These are phyloP conservation scores for Plenodomus lindquistii DNA, from an alignment of 2,329 filamentous ascomycete genomes.

Conservation along the genomic window DNA sequence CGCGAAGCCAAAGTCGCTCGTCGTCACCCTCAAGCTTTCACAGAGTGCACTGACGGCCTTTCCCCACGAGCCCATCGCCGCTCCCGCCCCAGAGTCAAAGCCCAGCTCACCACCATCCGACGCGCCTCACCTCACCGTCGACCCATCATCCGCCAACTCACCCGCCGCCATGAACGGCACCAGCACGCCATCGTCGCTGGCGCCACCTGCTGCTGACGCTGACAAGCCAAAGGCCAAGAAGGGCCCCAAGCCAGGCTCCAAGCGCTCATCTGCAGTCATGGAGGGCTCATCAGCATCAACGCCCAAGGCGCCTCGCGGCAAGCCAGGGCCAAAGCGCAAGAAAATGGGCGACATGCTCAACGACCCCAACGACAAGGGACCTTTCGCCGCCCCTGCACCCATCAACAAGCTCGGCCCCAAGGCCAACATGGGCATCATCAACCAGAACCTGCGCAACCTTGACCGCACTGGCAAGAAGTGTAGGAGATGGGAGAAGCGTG, in stretches of 20 bases:
- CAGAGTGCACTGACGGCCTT: slow-evolving; percentile 35
- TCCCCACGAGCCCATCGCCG: slow-evolving; percentile 27
- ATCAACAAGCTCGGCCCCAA: slow-evolving; percentile 91
- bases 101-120: slow-evolving; percentile 45
- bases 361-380: slow-evolving; percentile 42
- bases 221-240: slow-evolving; percentile 65
- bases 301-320: slow-evolving; percentile 71
- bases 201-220: slow-evolving; percentile 51
- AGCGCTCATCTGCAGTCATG: slow-evolving; percentile 58
- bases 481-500: slow-evolving; percentile 84
- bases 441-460: slow-evolving; percentile 89
- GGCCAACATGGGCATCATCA: slow-evolving; percentile 96
- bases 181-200: slow-evolving; percentile 46
- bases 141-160: slow-evolving; percentile 49
- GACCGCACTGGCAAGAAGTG: slow-evolving; percentile 91
- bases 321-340: slow-evolving; percentile 93
- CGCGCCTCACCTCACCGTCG: slow-evolving; percentile 35
- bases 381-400: slow-evolving; percentile 49
- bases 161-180: slow-evolving; percentile 37
- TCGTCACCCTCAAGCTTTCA: slow-evolving; percentile 40
- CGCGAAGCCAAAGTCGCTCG: slow-evolving; percentile 39
- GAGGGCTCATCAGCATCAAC: slow-evolving; percentile 53
- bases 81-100: slow-evolving; percentile 38
- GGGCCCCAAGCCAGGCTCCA: slow-evolving; percentile 66
- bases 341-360: slow-evolving; percentile 69